Conservation (phyloP, 1,139 yeast species). For the Waltiozyma sp. region DNA sequence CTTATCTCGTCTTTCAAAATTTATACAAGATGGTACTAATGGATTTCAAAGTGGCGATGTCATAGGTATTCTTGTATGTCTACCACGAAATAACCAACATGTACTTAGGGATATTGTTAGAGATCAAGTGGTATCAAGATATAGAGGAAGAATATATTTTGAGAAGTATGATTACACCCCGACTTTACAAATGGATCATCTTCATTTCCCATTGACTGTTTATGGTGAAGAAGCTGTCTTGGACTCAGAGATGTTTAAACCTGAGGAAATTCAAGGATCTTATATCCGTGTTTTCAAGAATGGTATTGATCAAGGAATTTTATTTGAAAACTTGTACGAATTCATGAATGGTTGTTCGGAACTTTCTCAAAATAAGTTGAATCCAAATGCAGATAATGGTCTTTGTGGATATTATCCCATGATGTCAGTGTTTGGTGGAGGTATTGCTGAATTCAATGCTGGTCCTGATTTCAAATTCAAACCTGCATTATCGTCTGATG, state of each 20-base stretch:
- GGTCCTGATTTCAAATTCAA: slow-evolving; percentile 51
- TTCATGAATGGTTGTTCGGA: slow-evolving; percentile 69
- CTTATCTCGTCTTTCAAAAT: slow-evolving; percentile 52
- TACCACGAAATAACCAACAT: slow-evolving; percentile 41
- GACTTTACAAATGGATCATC: slow-evolving; percentile 58
- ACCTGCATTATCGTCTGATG: slow-evolving; percentile 26
- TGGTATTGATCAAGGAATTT: slow-evolving; percentile 55
- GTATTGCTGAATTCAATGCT: slow-evolving; percentile 57
- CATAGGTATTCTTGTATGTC: slow-evolving; percentile 64
- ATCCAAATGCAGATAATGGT: slow-evolving; percentile 57
- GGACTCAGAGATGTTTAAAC: slow-evolving; percentile 28
- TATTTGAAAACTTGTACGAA: slow-evolving; percentile 59
- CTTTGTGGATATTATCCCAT: slow-evolving; percentile 86
- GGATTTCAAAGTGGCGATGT: slow-evolving; percentile 70
- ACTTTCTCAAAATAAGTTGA: slow-evolving; percentile 30
- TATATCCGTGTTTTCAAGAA: slow-evolving; percentile 62
- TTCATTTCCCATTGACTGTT: slow-evolving; percentile 61
- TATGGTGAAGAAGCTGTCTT: slow-evolving; percentile 53
- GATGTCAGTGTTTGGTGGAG: slow-evolving; percentile 73
- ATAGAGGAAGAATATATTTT: slow-evolving; percentile 65
- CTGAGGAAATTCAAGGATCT: slow-evolving; percentile 41
- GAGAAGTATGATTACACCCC: slow-evolving; percentile 82
- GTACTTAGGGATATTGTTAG: slow-evolving; percentile 39
- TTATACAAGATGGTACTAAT: slow-evolving; percentile 34
- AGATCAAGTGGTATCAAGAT: slow-evolving; percentile 83